Percentiles rank a stretch among this genome's conserved stretches.
Evolutionary conservation across 495 filamentous ascomycete genomes (phyloP).

Genomic region (Penicillium canescens): DNA sequence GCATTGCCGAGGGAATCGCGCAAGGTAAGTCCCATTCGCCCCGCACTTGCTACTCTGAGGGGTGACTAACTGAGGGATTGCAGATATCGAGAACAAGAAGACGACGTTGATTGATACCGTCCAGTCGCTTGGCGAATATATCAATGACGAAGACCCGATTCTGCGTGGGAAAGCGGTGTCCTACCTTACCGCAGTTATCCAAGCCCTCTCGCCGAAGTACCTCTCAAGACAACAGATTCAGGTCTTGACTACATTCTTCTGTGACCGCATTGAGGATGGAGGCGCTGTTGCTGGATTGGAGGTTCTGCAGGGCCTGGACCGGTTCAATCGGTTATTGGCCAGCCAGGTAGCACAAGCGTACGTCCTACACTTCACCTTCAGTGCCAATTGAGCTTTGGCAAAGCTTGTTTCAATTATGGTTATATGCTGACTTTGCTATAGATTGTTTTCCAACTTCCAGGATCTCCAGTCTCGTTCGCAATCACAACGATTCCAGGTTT

Average conservation of each 20-base stretch:
- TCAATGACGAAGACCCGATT: conserved; percentile 68
- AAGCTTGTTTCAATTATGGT: background rate
- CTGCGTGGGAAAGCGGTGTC: conserved; percentile 65
- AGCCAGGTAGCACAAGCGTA: conserved; percentile 50
- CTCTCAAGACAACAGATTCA: conserved; percentile 68
- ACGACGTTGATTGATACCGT: conserved; percentile 66
- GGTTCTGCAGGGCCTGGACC: conserved; percentile 46
- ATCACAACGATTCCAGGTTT: conserved; percentile 60
- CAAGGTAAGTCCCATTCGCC: conserved; percentile 42
- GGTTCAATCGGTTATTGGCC: conserved; percentile 51
- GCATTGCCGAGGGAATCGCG: conserved; percentile 59
- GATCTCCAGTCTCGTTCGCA: conserved; percentile 65
- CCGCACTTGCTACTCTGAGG: conserved; percentile 18
- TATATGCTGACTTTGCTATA: conserved; percentile 25
- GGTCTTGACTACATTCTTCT: conserved; percentile 59
- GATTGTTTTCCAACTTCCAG: conserved; percentile 51
- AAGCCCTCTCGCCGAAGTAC: conserved; percentile 54
- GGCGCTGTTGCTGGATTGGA: conserved; percentile 51
- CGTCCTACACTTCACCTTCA: conserved; percentile 17
- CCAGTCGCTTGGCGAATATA: conserved; percentile 66
- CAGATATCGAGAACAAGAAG: conserved; percentile 62
- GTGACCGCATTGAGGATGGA: conserved; percentile 63
- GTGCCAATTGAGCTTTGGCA: background rate
- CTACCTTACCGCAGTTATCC: conserved; percentile 67
- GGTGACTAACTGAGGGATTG: conserved; percentile 16